A percentile compares a stretch with the other conserved stretches of the same genome.
Conservation (phyloP, 2,329 filamentous ascomycete species). For the Didymellaceae sp. region DNA sequence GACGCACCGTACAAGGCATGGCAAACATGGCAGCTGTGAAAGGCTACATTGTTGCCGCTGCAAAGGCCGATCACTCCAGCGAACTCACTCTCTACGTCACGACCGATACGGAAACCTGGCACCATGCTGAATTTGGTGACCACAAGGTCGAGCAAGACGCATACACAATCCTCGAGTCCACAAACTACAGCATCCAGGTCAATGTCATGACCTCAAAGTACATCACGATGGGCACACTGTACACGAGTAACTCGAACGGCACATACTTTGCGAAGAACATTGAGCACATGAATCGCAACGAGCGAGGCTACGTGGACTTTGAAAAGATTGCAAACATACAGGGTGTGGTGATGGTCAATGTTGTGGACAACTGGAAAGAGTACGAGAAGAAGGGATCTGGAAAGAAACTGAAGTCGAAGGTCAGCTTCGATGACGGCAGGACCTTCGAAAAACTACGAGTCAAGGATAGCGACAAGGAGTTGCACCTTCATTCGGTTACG, state of each 20-base stretch:
- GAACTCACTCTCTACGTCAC: conserved; percentile 94
- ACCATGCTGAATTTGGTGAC: conserved; percentile 86
- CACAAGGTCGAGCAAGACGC: conserved; percentile 84
- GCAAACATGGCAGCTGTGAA: conserved; percentile 84
- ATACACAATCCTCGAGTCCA: conserved; percentile 94
- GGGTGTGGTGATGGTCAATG: conserved; percentile 89
- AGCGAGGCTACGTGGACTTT: conserved; percentile 82
- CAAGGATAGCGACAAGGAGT: conserved; percentile 66
- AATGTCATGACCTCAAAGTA: conserved; percentile 79
- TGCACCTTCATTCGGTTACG: conserved; percentile 94
- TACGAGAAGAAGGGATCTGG: conserved; percentile 60
- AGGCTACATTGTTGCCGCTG: conserved; percentile 83
- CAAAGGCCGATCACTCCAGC: conserved; percentile 77
- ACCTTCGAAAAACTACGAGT: conserved; percentile 78
- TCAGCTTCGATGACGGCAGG: conserved; percentile 94
- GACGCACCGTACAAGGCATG: conserved; percentile 77
- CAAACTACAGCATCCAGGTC: conserved; percentile 96
- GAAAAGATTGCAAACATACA: conserved; percentile 93
- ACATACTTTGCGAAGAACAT: conserved; percentile 94
- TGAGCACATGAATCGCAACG: conserved; percentile 88
- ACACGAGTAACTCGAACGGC: conserved; percentile 96
- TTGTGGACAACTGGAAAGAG: conserved; percentile 83
- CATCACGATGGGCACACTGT: conserved; percentile 81
- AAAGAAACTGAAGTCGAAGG: conserved; percentile 78
- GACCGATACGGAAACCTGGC: conserved; percentile 83